Base-by-base conservation (phyloP, 2,329 filamentous ascomycete genomes). In the Pyrenochaeta sp. region DNA sequence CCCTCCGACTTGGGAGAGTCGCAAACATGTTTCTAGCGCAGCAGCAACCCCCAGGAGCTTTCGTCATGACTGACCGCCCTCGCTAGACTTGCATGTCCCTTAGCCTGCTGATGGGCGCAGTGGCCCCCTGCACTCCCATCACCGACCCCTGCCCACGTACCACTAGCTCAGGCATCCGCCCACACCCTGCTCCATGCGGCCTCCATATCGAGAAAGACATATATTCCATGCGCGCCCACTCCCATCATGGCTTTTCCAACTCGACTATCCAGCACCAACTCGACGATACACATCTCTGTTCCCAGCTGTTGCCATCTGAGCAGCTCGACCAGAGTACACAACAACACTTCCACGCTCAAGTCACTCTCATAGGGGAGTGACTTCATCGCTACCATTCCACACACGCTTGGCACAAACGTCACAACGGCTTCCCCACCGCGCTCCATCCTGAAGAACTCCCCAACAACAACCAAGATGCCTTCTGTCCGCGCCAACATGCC, bases 41-140 rank as follows among this genome's bases (percentile, higher is more conserved):
- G 59, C 54, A 56, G 48, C 36, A 50, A 50, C 50, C 46, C 44
- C 54, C 43, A 50, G 52, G 54, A 46, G 54, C 58, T 58, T 62
- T 73, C 72, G 74, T 76, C 74, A 76, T 75, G 64, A 30, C 57
- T 72, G 66, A 74, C 73, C 74, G 72, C 74, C 72, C 67, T 72
- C 69, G 62, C 64, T 65, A 64, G 59, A 27, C 39, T 15, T 36
- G 25, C 42, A 19, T 44, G 24, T 15, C 10, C 43, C 45, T 52
- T 50, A 59, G 62, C 49, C 66, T 67, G 60, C 56, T 60, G 65
- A 57, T 62, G 56, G 60, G 52, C 52, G 57, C 54, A 49, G 58
- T 12, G 4, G 4, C 36, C 42, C 42, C 42, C 42, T 12, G 51
- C 53, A 9, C 28, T 30, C 28, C 28, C 28, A 30, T 30, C 28